Conservation (phyloP, 2,329 filamentous ascomycete species). For the Dothistroma septosporum region DNA sequence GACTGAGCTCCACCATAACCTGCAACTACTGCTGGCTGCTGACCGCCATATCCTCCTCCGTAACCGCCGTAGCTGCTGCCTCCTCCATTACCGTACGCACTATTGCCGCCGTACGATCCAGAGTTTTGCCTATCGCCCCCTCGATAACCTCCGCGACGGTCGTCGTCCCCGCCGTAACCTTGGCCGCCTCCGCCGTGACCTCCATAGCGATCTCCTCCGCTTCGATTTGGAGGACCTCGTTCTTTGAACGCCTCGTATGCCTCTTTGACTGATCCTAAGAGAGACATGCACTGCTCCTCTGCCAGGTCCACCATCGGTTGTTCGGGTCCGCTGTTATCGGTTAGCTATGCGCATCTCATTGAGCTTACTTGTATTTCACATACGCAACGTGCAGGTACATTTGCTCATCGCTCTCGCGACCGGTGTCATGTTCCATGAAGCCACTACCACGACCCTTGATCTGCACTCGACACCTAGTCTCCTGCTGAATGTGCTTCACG, state of each 20-base stretch:
- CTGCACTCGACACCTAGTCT: constrained; percentile 91
- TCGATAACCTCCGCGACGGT: constrained; percentile 16
- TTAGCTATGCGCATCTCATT: constrained; percentile 7
- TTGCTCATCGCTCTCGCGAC: constrained; percentile 84
- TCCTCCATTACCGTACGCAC: constrained; percentile 40
- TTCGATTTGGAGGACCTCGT: constrained; percentile 47
- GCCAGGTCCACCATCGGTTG: constrained; percentile 78
- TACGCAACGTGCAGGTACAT: constrained; percentile 97
- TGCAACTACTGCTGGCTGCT: constrained; percentile 1
- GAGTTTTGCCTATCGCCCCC: constrained; percentile 34
- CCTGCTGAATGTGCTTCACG: constrained; percentile 96
- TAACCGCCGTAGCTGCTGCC: constrained; percentile 35
- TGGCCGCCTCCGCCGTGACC: constrained; percentile 20
- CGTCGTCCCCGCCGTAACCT: neutral
- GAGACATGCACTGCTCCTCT: constrained; percentile 82
- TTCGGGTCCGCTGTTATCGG: constrained; percentile 68
- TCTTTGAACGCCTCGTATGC: constrained; percentile 89
- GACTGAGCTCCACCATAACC: constrained; percentile 30
- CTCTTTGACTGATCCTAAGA: constrained; percentile 79
- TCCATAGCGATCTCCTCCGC: constrained; percentile 43
- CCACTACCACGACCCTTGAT: constrained; percentile 96
- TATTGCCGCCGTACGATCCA: constrained; percentile 34
- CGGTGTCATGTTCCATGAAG: constrained; percentile 85
- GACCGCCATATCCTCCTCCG: constrained; percentile 24
- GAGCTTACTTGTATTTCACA: constrained; percentile 36